Base-by-base conservation (phyloP, 129 eudicot species). In the Scalesia atractyloides region DNA sequence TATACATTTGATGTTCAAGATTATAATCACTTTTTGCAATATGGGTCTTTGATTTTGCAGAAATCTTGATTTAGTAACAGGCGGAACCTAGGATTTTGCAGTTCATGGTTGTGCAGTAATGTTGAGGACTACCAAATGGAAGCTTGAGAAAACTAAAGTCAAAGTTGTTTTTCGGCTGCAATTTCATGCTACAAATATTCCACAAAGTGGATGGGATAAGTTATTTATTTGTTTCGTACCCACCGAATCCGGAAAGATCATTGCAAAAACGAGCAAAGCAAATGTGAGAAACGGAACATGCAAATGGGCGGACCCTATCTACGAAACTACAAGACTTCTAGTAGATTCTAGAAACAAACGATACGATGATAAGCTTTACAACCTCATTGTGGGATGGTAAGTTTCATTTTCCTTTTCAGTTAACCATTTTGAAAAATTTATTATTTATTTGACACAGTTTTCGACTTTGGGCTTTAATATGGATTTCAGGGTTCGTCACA, bases 251-350 rank as follows among this genome's bases (percentile, higher is more conserved):
- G 97, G 99, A 69, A 95, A 95, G 83, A 75, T 87, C 73, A 86
- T 87, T 50, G 91, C 97, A 70, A 95, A 95, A 76, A 95, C 99
- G 9, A 95, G 91, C 68, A 95, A 90, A 86, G 91, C 99, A 66
- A 95, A 83, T 82, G 99, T 95, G 50, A 88, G 99, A 84, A 95
- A 90, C 63, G 99, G 99, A 57, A 46, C 91, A 11, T 95, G 99
- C 83, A 95, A 95, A 90, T 95, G 99, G 99, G 88, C 83, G 12
- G 99, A 95, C 86, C 99, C 99, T 74, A 90, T 95, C 53, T 95
- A 95, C 68, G 99, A 95, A 83, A 90, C 96, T 46, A 90, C 99
- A 64, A 84, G 97, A 80, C 99, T 95, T 84, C 90, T 95, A 20
- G 86, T 79, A 68, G 96, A 95, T 82, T 52, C 88, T 59, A 90